A percentile compares a stretch with the other conserved stretches of the same genome.
phyloP scores from a whole-genome alignment of 2,329 filamentous ascomycete genomes.

The Fusarium tupiense region DNA sequence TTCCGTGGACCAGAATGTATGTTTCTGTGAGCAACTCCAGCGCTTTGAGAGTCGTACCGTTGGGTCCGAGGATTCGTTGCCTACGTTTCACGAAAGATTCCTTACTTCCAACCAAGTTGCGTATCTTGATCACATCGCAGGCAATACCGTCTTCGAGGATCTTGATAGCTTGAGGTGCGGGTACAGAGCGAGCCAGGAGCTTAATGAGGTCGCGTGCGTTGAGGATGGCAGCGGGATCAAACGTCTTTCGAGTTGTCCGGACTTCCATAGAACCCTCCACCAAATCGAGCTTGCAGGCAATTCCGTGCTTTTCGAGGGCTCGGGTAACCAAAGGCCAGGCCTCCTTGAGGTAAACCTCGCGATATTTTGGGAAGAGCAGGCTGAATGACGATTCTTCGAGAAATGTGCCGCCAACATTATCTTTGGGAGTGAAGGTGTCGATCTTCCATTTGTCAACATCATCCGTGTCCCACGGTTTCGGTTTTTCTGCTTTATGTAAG shows the following conservation, averaged over 20 bases:
- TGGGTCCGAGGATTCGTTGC: slow-evolving; percentile 90
- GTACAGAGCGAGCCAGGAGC: slow-evolving; percentile 88
- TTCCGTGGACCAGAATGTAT: slow-evolving; percentile 96
- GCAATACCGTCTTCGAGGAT: slow-evolving; percentile 93
- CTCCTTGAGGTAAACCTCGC: slow-evolving; percentile 91
- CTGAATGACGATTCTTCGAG: slow-evolving; percentile 65
- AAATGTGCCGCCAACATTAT: slow-evolving; percentile 88
- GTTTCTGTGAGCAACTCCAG: slow-evolving; percentile 90
- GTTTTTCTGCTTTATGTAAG: slow-evolving; percentile 60
- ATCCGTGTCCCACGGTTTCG: slow-evolving; percentile 95
- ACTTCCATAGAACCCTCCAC: slow-evolving; percentile 95
- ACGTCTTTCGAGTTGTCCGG: slow-evolving; percentile 92
- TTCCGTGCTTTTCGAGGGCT: slow-evolving; percentile 84
- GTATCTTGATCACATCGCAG: slow-evolving; percentile 96
- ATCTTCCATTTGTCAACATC: slow-evolving; percentile 96
- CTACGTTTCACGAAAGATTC: slow-evolving; percentile 95
- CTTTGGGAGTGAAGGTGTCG: slow-evolving; percentile 83
- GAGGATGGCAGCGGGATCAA: slow-evolving; percentile 89
- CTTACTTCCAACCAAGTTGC: slow-evolving; percentile 89
- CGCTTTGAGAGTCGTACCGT: slow-evolving; percentile 92
- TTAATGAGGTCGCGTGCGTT: slow-evolving; percentile 96
- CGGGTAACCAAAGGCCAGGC: slow-evolving; percentile 93
- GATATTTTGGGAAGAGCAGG: slow-evolving; percentile 74
- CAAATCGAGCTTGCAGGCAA: slow-evolving; percentile 91
- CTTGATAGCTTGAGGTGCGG: slow-evolving; percentile 91